Base-by-base conservation (phyloP, 1,284 basidiomycete species). In the Ceratobasidium sp. region DNA sequence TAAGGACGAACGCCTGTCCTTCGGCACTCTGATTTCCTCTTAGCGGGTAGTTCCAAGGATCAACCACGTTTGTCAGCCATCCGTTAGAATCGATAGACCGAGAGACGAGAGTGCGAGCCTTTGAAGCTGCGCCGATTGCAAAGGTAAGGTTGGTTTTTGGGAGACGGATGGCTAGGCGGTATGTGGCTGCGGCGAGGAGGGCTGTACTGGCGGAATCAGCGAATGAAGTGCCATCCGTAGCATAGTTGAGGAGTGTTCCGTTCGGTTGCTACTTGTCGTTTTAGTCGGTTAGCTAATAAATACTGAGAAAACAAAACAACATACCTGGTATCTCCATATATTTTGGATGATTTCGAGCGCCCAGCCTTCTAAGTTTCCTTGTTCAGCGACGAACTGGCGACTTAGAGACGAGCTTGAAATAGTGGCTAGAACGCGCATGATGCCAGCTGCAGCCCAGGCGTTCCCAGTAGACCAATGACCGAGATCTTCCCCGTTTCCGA, bases 391-490 rank as follows among this genome's bases (percentile, higher is more conserved):
- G 82, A 95, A 86, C 1, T 85, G 82, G 26, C 85, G 83, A 0
- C 88, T 86, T 78, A 87, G 93, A 0, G 80, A 71, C 0, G 93
- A 94, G 75, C 91, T 87, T 80, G 89, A 86, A 77, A 96, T 92
- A 4, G 94, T 95, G 0, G 90, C 92, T 1, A 93, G 86, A 0
- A 96, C 94, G n/a, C 95, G 91, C 4, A 94, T 87, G 89, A 96
- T 96, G 0, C 95, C 95, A 3, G 92, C 93, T 0, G 94, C 91
- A 0, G 92, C 95, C 95, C 95, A 97, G 0, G 88, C 95, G 77
- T 96, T 95, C 0, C 95, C 94, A 12, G 94, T 94, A 0, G 91
- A 90, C 94, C 94, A 93, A 83, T 92, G 90, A 0, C 92, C 93
- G 61, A 87, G 78, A 83, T 94, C 90, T 76, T 88, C 87, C 60